These are phyloP conservation scores for Aspergillus phoenicis DNA, from an alignment of 2,329 filamentous ascomycete genomes.

Conservation along the genomic window DNA sequence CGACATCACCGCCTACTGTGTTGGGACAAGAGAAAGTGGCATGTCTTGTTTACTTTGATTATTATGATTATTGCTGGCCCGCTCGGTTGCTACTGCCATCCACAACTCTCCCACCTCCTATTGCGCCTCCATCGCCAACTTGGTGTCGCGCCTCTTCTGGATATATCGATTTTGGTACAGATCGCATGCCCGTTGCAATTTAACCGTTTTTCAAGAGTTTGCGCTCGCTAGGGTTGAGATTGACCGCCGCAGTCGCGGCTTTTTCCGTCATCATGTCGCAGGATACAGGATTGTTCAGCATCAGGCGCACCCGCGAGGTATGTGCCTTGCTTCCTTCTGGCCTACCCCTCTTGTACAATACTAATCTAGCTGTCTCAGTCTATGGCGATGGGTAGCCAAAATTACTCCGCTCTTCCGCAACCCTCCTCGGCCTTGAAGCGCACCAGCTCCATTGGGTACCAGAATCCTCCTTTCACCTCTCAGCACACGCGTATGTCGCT, in stretches of 20 bases:
- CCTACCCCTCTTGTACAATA: constrained; percentile 6
- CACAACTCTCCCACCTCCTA: constrained; percentile 8
- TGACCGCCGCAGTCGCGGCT: constrained; percentile 32
- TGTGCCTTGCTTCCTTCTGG: constrained; percentile 29
- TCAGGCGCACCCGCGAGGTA: constrained; percentile 89
- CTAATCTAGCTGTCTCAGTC: constrained; percentile 22
- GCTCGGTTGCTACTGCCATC: constrained; percentile 9
- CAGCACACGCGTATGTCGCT: constrained; percentile 82
- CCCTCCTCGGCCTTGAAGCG: constrained; percentile 93
- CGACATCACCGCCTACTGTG: constrained; percentile 33
- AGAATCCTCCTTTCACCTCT: constrained; percentile 64
- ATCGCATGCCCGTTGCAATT: neutral
- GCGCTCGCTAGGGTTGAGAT: neutral
- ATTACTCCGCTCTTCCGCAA: constrained; percentile 83
- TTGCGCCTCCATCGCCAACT: neutral
- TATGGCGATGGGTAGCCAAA: constrained; percentile 78
- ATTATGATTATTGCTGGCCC: constrained; percentile 19
- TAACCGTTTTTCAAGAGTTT: neutral
- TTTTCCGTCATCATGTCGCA: constrained; percentile 69
- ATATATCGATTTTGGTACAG: neutral
- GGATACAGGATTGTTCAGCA: constrained; percentile 84
- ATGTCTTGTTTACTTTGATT: constrained; percentile 41
- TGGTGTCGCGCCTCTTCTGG: neutral
- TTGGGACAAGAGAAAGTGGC: constrained; percentile 20
- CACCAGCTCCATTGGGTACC: constrained; percentile 73